phyloP scores from a whole-genome alignment of 192 early-diverging fungal genomes.

The Gaertneriomyces semiglobifer region DNA sequence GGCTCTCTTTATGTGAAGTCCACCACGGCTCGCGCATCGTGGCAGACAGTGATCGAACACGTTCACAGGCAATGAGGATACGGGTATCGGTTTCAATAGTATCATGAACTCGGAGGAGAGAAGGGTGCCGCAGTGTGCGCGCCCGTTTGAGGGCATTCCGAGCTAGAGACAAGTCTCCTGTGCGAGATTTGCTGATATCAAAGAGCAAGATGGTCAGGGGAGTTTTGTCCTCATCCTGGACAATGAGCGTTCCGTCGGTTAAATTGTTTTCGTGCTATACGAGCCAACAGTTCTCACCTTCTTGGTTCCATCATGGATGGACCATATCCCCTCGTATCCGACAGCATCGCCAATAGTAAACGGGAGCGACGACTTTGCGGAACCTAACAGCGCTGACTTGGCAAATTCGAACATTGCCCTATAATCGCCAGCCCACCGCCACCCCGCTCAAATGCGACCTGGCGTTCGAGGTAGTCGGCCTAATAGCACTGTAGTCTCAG shows the following conservation, averaged over 20 bases:
- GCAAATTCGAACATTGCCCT: conserved; percentile 38
- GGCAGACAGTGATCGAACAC: neutral
- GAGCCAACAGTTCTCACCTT: conserved; percentile 38
- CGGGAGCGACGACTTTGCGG: conserved; percentile 21
- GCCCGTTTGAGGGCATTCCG: conserved; percentile 82
- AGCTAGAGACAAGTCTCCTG: conserved; percentile 73
- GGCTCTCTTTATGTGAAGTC: conserved; percentile 32
- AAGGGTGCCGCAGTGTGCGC: conserved; percentile 88
- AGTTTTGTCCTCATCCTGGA: conserved; percentile 56
- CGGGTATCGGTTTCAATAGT: too few relatives aligned
- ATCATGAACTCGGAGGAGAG: conserved; percentile 78
- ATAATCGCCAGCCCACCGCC: too few relatives aligned
- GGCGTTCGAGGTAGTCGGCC: too few relatives aligned
- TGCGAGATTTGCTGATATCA: conserved; percentile 57
- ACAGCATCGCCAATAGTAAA: conserved; percentile 32
- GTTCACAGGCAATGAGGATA: neutral
- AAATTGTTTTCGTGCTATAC: too few relatives aligned
- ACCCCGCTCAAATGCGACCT: too few relatives aligned
- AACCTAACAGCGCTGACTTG: conserved; percentile 31
- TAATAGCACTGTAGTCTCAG: too few relatives aligned
- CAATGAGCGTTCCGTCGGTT: neutral
- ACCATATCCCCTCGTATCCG: conserved; percentile 18
- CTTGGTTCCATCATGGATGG: conserved; percentile 52
- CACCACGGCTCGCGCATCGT: neutral
- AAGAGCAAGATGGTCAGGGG: conserved; percentile 75